phyloP scores from a whole-genome alignment of 805 yeast species.

The Metschnikowia anglica region DNA sequence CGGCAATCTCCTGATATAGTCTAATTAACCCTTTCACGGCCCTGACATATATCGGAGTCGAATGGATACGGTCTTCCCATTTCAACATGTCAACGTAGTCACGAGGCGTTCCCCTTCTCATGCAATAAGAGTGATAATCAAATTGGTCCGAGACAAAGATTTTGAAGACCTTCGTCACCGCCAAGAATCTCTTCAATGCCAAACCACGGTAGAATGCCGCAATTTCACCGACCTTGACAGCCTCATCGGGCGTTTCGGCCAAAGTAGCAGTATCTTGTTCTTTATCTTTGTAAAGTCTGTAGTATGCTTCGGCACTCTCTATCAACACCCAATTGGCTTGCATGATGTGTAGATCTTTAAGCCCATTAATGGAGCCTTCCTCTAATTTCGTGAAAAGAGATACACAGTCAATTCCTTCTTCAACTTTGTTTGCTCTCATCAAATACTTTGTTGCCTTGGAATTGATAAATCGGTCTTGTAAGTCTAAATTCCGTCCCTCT shows the following conservation, averaged over 20 bases:
- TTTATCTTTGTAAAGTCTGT: conserved; percentile 49
- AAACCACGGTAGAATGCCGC: conserved; percentile 57
- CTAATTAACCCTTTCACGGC: conserved; percentile 64
- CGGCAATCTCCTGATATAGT: conserved; percentile 48
- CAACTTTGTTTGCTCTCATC: conserved; percentile 70
- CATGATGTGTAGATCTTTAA: conserved; percentile 81
- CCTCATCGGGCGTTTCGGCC: conserved; percentile 25
- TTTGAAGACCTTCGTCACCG: conserved; percentile 64
- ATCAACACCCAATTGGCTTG: conserved; percentile 88
- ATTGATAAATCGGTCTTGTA: conserved; percentile 90
- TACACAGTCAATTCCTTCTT: conserved; percentile 70
- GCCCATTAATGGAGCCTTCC: conserved; percentile 77
- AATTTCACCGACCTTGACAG: conserved; percentile 37
- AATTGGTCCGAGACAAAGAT: conserved; percentile 80
- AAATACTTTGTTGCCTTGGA: conserved; percentile 83
- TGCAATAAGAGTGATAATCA: conserved; percentile 91
- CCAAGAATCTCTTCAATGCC: conserved; percentile 73
- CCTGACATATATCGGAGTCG: conserved; percentile 70
- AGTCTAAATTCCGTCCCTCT: conserved; percentile 70
- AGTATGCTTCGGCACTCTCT: conserved; percentile 82
- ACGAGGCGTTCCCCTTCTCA: conserved; percentile 87
- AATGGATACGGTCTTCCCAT: conserved; percentile 79
- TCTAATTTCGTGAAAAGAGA: conserved; percentile 78
- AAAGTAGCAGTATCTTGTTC: conserved; percentile 20
- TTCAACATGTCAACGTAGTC: conserved; percentile 71